phyloP scores from a whole-genome alignment of 164 flowering plant genomes.

The Brasenia schreberi region DNA sequence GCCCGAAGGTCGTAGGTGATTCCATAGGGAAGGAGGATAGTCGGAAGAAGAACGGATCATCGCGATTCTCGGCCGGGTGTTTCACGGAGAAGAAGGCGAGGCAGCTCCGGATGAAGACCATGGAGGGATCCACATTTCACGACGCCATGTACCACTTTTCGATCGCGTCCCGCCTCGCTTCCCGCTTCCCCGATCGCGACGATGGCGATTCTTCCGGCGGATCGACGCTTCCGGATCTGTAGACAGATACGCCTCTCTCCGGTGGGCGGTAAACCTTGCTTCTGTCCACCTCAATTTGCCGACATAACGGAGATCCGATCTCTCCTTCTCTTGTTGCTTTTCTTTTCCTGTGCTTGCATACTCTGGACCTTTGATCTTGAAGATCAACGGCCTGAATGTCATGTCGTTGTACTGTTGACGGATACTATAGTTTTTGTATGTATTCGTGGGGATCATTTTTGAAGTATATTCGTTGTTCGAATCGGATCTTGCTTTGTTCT shows the following conservation, averaged over 20 bases:
- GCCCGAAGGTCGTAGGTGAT: neutral
- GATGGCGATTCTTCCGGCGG: slow-evolving; percentile 5
- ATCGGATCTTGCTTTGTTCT: too few species aligned
- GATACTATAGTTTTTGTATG: neutral
- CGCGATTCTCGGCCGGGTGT: slow-evolving; percentile 28
- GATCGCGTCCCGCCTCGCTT: slow-evolving; percentile 78
- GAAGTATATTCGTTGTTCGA: neutral
- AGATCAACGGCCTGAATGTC: neutral
- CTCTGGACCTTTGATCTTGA: neutral
- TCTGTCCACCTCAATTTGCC: neutral
- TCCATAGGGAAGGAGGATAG: neutral
- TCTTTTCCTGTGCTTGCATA: neutral
- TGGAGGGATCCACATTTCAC: slow-evolving; percentile 41
- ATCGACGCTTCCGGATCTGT: neutral
- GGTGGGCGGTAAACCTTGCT: neutral
- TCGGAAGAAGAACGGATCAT: neutral
- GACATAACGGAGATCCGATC: neutral
- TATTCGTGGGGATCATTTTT: neutral
- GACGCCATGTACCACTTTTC: slow-evolving; percentile 88
- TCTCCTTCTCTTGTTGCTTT: neutral
- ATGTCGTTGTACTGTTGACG: neutral
- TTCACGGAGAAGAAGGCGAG: slow-evolving; percentile 82
- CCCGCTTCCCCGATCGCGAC: slow-evolving; percentile 31
- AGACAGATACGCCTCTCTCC: neutral
- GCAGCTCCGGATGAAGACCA: slow-evolving; percentile 51